These are phyloP conservation scores for Bromus sterilis DNA, from an alignment of 176 grass and related monocot genomes.

Conservation along the genomic window DNA sequence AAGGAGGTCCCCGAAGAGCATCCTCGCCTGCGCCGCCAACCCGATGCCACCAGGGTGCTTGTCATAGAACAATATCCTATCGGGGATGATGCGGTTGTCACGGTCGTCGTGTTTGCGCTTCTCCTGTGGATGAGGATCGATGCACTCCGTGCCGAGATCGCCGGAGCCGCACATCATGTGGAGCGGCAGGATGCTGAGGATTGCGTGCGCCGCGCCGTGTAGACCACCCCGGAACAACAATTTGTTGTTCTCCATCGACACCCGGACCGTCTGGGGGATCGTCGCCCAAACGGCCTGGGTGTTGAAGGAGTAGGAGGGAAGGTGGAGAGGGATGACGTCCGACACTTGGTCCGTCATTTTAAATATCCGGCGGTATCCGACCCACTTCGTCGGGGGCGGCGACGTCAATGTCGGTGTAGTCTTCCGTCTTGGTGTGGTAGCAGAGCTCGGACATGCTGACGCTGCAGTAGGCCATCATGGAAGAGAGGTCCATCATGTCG, in stretches of 20 bases:
- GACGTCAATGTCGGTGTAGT: slow-evolving; percentile 50
- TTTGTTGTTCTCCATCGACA: slow-evolving; percentile 13
- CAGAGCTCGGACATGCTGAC: slow-evolving; percentile 39
- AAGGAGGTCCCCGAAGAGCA: slow-evolving; percentile 49
- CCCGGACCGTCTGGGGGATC: slow-evolving; percentile 25
- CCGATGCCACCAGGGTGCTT: slow-evolving; percentile 60
- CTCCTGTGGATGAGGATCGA: slow-evolving; percentile 37
- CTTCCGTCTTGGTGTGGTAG: slow-evolving; percentile 62
- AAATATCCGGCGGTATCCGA: slow-evolving; percentile 49
- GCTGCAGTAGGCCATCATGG: slow-evolving; percentile 39
- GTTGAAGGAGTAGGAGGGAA: slow-evolving; percentile 52
- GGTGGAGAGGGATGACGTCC: slow-evolving; percentile 33
- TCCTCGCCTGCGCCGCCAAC: slow-evolving; percentile 37
- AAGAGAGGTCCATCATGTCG: slow-evolving; percentile 36
- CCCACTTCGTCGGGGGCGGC: slow-evolving; percentile 32
- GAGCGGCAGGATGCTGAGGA: not conserved
- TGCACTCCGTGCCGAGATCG: slow-evolving; percentile 53
- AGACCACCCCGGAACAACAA: slow-evolving; percentile 24
- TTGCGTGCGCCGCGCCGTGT: not conserved
- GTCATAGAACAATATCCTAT: slow-evolving; percentile 61
- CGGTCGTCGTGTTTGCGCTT: not conserved
- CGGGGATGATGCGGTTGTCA: not conserved
- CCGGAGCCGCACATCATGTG: slow-evolving; percentile 11
- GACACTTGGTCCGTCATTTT: slow-evolving; percentile 37
- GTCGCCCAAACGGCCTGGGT: slow-evolving; percentile 55